These are phyloP conservation scores for Graphilbum fragrans DNA, from an alignment of 2,329 filamentous ascomycete species.

Conservation along the genomic window DNA sequence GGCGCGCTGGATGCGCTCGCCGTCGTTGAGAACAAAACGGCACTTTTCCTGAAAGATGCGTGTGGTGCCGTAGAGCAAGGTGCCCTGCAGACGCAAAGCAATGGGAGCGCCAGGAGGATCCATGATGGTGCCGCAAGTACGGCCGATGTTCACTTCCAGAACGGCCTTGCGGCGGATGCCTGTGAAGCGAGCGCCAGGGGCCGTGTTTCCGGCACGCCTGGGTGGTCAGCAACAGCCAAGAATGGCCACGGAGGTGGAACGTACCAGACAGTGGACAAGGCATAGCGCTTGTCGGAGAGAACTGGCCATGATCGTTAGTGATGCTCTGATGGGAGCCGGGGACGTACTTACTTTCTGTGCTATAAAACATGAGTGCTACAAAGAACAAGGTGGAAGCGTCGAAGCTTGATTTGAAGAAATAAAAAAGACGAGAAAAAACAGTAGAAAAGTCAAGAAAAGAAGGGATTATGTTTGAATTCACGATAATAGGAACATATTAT, in stretches of 20 bases:
- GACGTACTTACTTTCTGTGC: slow-evolving; percentile 68
- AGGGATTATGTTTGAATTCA: not conserved
- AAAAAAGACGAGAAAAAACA: not conserved
- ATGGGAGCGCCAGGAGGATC: slow-evolving; percentile 68
- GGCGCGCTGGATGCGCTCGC: slow-evolving; percentile 44
- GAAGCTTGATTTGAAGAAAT: not conserved
- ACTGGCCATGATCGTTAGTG: slow-evolving; percentile 33
- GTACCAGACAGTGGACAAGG: slow-evolving; percentile 89
- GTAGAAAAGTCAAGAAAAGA: not conserved
- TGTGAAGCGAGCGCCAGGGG: slow-evolving; percentile 55
- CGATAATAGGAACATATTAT: not conserved
- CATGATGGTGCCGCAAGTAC: slow-evolving; percentile 81
- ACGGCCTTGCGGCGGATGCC: slow-evolving; percentile 79
- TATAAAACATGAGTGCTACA: slow-evolving; percentile 40
- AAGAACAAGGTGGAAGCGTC: not conserved
- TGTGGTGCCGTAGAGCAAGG: slow-evolving; percentile 73
- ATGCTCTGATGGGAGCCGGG: not conserved
- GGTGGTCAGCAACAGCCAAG: not conserved
- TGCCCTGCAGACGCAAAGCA: slow-evolving; percentile 81
- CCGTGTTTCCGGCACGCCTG: slow-evolving; percentile 87
- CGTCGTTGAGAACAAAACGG: slow-evolving; percentile 71
- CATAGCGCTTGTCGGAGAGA: slow-evolving; percentile 75
- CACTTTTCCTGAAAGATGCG: slow-evolving; percentile 83
- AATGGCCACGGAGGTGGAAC: slow-evolving; percentile 11
- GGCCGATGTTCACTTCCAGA: slow-evolving; percentile 72